These are phyloP conservation scores for Neocucurbitaria cava DNA, from an alignment of 2,329 filamentous ascomycete species.

Conservation along the genomic window DNA sequence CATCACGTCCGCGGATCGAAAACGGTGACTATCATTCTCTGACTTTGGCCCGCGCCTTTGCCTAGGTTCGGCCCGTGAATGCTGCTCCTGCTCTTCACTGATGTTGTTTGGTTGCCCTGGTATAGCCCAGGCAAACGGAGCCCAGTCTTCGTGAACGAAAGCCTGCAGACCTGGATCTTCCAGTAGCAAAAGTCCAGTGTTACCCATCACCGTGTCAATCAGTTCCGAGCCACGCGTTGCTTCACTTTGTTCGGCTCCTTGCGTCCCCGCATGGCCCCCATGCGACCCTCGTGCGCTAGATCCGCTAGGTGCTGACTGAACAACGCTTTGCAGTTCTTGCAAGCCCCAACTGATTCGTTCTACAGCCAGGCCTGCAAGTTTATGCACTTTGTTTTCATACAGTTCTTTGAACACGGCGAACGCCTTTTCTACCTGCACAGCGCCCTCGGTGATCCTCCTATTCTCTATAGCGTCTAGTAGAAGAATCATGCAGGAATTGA, in stretches of 20 bases:
- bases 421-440: conserved; percentile 49
- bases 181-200: conserved; percentile 56
- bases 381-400: conserved; percentile 52
- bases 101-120: conserved; percentile 7
- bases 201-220: conserved; percentile 55
- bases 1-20: conserved; percentile 26
- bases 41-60: conserved; percentile 5
- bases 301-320: conserved; percentile 14
- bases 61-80: conserved; percentile 20
- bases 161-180: conserved; percentile 55
- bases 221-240: conserved; percentile 14
- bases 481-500: conserved; percentile 59
- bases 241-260: conserved; percentile 17
- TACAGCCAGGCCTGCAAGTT: conserved; percentile 55
- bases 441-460: conserved; percentile 36
- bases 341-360: conserved; percentile 47
- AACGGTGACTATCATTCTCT: conserved; percentile 6
- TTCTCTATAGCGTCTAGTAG: conserved; percentile 55
- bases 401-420: conserved; percentile 54
- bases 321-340: conserved; percentile 24
- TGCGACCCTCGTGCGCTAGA: conserved; percentile 7
- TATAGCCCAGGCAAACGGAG: conserved; percentile 40
- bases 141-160: conserved; percentile 41
- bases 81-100: conserved; percentile 16
- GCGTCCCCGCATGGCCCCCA: conserved; percentile 11